Conservation (phyloP, 148 eudicot species). For the Persicaria maculosa region DNA sequence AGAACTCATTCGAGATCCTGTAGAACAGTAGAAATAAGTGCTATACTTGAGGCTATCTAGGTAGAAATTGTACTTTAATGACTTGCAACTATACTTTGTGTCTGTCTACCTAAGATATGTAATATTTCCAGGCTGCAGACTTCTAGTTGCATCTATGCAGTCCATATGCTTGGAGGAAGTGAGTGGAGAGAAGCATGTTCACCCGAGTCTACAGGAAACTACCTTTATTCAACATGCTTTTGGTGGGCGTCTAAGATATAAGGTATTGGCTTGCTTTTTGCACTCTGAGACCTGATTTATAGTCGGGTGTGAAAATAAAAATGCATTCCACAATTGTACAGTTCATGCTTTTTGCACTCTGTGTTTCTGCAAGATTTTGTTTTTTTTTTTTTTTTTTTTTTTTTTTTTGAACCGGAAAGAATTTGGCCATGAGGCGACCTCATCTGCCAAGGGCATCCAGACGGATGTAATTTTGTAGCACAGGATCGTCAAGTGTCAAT, state of each 20-base stretch:
- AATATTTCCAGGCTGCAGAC: slow-evolving; percentile 28
- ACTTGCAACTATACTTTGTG: neutral
- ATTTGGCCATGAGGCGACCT: no score
- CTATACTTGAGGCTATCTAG: neutral
- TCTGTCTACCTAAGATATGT: neutral
- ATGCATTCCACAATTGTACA: neutral
- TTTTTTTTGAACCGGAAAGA: no score
- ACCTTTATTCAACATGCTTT: slow-evolving; percentile 85
- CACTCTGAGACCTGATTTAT: neutral
- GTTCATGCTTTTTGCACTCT: neutral
- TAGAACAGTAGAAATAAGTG: neutral
- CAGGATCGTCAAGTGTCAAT: no score
- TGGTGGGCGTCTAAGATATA: slow-evolving; percentile 81
- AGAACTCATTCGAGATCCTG: slow-evolving; percentile 81
- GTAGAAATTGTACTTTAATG: neutral
- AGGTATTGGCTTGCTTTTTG: slow-evolving; percentile 35
- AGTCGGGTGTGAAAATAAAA: neutral
- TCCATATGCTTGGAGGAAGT: slow-evolving; percentile 76
- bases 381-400: no score
- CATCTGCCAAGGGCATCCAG: no score
- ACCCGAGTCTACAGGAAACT: slow-evolving; percentile 78
- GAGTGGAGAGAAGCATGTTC: slow-evolving; percentile 76
- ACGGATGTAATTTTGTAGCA: no score
- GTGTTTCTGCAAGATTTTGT: no score
- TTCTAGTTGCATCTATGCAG: slow-evolving; percentile 92